These are phyloP conservation scores for Fusarium mundagurra DNA, from an alignment of 2,329 filamentous ascomycete genomes.

Conservation along the genomic window DNA sequence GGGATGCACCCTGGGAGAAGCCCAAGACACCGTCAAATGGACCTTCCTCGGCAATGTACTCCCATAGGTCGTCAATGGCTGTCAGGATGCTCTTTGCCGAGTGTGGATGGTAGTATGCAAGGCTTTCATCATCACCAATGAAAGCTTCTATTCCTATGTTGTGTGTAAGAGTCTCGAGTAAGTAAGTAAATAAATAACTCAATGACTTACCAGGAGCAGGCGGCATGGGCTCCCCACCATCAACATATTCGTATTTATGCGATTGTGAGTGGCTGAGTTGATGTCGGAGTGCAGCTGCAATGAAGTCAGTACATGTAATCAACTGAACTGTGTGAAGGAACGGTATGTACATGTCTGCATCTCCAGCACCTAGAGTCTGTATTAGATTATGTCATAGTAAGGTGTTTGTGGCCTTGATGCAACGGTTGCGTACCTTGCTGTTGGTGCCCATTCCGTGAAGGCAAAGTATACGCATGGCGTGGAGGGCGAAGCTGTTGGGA, in stretches of 20 bases:
- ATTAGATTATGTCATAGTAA: not conserved
- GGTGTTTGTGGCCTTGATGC: not conserved
- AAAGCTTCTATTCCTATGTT: not conserved
- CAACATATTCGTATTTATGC: constrained; percentile 1
- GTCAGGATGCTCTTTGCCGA: not conserved
- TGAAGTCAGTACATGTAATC: not conserved
- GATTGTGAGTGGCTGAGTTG: not conserved
- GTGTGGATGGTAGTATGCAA: not conserved
- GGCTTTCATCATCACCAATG: not conserved
- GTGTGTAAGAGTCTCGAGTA: not conserved
- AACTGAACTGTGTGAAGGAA: not conserved
- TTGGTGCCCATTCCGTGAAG: constrained; percentile 8
- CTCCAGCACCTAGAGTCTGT: not conserved
- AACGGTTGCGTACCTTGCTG: not conserved
- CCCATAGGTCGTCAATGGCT: not conserved
- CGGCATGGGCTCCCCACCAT: not conserved
- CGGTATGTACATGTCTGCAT: not conserved
- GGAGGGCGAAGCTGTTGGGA: not conserved
- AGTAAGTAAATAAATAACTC: not conserved
- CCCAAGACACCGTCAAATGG: constrained; percentile 1
- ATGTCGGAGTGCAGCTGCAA: not conserved
- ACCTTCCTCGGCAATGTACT: not conserved
- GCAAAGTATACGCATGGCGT: constrained; percentile 2
- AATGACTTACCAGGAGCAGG: not conserved
- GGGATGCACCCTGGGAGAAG: not conserved